Percentiles rank a stretch among this genome's conserved stretches.
These are phyloP conservation scores for Pseudogymnoascus pannorum DNA, from an alignment of 2,329 filamentous ascomycete species.

Conservation along the genomic window DNA sequence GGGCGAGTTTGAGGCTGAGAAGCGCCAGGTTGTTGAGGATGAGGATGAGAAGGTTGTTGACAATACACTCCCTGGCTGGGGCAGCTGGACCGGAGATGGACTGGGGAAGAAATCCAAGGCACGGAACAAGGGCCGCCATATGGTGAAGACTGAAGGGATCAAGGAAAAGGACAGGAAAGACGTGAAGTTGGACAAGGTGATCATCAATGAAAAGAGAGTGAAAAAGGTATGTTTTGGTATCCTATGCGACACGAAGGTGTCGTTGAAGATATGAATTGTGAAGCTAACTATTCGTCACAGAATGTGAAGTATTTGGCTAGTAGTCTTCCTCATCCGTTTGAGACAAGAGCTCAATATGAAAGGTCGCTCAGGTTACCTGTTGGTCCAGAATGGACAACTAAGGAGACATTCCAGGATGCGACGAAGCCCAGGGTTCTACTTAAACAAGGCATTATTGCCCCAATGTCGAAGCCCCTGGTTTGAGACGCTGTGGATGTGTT, in stretches of 20 bases:
- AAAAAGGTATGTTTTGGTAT: conserved; percentile 60
- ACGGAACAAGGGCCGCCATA: conserved; percentile 52
- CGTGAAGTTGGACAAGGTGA: conserved; percentile 72
- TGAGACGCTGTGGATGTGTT: background rate
- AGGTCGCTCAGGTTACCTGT: conserved; percentile 77
- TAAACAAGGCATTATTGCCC: conserved; percentile 83
- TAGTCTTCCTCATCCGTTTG: conserved; percentile 81
- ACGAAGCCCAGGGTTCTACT: conserved; percentile 85
- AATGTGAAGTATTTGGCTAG: conserved; percentile 83
- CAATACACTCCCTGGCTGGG: conserved; percentile 89
- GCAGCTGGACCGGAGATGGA: conserved; percentile 80
- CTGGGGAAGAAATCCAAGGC: conserved; percentile 64
- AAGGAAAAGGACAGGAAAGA: conserved; percentile 74
- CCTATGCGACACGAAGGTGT: background rate
- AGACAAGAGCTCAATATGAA: conserved; percentile 84
- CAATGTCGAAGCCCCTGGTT: conserved; percentile 67
- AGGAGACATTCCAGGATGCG: conserved; percentile 81
- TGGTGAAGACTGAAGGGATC: conserved; percentile 64
- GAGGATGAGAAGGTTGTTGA: conserved; percentile 80
- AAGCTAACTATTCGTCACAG: conserved; percentile 32
- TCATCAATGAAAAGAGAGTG: conserved; percentile 83
- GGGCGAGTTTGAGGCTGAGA: conserved; percentile 73
- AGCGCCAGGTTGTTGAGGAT: conserved; percentile 60
- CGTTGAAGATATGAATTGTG: background rate
- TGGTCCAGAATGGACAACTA: conserved; percentile 94